Conservation (phyloP, 768 basidiomycete species). For the Leccinum imitatum region DNA sequence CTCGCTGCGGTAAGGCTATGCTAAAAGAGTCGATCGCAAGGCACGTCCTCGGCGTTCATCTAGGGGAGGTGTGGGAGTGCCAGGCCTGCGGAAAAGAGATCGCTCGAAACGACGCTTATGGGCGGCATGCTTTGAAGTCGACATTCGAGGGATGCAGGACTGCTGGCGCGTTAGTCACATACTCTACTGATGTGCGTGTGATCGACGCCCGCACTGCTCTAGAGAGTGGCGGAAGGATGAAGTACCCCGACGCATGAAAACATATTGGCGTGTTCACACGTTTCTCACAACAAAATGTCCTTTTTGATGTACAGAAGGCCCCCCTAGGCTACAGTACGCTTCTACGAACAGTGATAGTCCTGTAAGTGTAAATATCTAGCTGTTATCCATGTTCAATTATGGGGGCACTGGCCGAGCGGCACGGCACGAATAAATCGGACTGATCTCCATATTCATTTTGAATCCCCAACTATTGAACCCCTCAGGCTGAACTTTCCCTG, state of each 20-base stretch:
- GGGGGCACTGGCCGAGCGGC: too few relatives aligned
- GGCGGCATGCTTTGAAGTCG: constrained; percentile 6
- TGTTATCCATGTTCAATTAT: too few relatives aligned
- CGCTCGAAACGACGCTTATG: constrained; percentile 12
- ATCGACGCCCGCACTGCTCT: constrained; percentile 12
- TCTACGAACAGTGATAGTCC: too few relatives aligned
- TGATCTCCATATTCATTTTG: too few relatives aligned
- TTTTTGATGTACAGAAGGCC: too few relatives aligned
- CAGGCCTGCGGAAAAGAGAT: constrained; percentile 11
- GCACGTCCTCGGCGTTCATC: constrained; percentile 17
- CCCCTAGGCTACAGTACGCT: too few relatives aligned
- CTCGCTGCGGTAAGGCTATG: constrained; percentile 16
- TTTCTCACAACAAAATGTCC: too few relatives aligned
- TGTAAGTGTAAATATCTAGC: too few relatives aligned
- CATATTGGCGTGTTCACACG: too few relatives aligned
- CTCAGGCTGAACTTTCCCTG: too few relatives aligned
- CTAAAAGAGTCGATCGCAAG: constrained; percentile 24
- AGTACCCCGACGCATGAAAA: constrained; percentile 3
- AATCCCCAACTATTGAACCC: too few relatives aligned
- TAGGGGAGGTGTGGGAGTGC: constrained; percentile 18
- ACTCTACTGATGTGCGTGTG: constrained; percentile 2
- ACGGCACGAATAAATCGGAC: too few relatives aligned
- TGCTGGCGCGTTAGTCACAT: constrained; percentile 7
- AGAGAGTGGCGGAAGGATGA: not conserved
- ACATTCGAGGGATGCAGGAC: constrained; percentile 4